Base-by-base conservation (phyloP, 1,139 yeast species). In the Lizanozyma gosingica region DNA sequence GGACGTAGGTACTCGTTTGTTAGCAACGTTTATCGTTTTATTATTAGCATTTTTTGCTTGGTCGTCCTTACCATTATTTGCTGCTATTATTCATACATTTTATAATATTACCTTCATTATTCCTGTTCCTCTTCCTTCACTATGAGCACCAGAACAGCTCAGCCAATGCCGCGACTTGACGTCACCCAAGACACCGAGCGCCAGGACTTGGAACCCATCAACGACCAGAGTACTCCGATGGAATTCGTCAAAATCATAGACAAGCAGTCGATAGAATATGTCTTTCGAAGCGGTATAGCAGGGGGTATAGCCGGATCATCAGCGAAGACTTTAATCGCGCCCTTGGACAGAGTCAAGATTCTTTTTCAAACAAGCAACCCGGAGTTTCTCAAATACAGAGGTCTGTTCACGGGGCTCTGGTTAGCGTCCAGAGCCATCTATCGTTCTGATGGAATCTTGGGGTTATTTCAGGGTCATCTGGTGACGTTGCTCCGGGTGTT, bases 221-320 rank as follows among this genome's bases (percentile, higher is more conserved):
- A 22, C 29, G 29, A 22, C 11, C 29, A 33, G n/a, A 33, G 16
- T n/a, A 33, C 35, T 6, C 47, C 51, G 4, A 38, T 45, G 35
- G 51, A 48, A 33, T 45, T 42, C 17, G 43, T 45, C 4, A 56
- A 53, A 37, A 49, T 51, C 29, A 66, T 74, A 27, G 81, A 85
- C 52, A 87, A 83, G 52, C 84, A 78, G 43, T 81, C 90, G 4
- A 47, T 82, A 32, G 90, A 84, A 43, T 92, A 92, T 59, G 80
- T 92, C 15, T 46, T 86, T 32, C 72, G 87, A 45, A 83, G 94
- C 17, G 98, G 96, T 0, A 53, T 88, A 1, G 95, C 98, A 0
- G 99, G 99, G 11, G 99, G 99, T 1, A 53, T 87, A 1, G 97
- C 98, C 0, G 99, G 99, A 0, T 80, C 90, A 41, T 87, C 94